phyloP scores from a whole-genome alignment of 371 early-diverging fungal genomes.

The Apophysomyces sp. region DNA sequence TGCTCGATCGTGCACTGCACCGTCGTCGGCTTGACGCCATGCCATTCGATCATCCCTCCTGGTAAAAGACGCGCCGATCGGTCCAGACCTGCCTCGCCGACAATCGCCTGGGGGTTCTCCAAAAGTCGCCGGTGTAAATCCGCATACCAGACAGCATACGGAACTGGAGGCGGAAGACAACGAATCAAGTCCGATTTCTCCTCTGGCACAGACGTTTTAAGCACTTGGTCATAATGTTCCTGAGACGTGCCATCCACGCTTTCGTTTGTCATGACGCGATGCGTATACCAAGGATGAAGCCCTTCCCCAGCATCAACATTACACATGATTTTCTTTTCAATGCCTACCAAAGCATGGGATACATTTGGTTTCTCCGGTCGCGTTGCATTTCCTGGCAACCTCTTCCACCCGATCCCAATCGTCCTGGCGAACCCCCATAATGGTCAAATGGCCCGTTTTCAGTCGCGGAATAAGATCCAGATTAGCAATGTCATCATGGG shows the following conservation, averaged over 20 bases:
- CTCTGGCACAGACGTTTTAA: constrained; percentile 13
- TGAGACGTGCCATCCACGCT: constrained; percentile 1
- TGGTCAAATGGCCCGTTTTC: constrained; percentile 40
- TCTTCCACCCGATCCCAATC: constrained; percentile 44
- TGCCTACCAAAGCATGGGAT: constrained; percentile 43
- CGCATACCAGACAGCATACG: constrained; percentile 30
- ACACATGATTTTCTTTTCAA: neutral
- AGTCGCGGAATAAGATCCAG: constrained; percentile 27
- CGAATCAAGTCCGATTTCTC: constrained; percentile 30
- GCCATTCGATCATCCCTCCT: constrained; percentile 48
- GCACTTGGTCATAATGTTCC: constrained; percentile 24
- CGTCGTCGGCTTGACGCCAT: constrained; percentile 43
- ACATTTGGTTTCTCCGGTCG: constrained; percentile 14
- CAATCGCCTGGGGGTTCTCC: constrained; percentile 53
- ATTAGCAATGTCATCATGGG: constrained; percentile 38
- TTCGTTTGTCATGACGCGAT: constrained; percentile 23
- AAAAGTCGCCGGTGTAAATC: constrained; percentile 22
- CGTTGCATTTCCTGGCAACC: constrained; percentile 21
- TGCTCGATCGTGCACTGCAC: constrained; percentile 59
- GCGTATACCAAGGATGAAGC: constrained; percentile 49
- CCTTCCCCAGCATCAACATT: constrained; percentile 13
- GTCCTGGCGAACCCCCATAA: constrained; percentile 50
- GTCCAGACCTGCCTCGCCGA: constrained; percentile 91
- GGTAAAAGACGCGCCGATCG: constrained; percentile 61
- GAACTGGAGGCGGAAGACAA: constrained; percentile 19